phyloP scores from a whole-genome alignment of 2,329 filamentous ascomycete genomes.

The Talaromyces atroroseus region DNA sequence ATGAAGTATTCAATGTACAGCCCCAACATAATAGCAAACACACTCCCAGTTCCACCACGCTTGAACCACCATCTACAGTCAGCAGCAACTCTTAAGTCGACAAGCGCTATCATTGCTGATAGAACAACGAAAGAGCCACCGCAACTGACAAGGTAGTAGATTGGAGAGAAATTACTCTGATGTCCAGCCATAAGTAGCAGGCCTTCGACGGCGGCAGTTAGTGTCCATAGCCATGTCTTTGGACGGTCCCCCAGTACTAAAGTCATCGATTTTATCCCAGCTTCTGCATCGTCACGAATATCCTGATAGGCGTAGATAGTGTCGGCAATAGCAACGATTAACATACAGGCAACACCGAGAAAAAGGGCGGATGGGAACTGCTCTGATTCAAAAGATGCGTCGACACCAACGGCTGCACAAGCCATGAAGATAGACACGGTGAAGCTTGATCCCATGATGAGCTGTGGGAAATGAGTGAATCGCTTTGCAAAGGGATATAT shows the following conservation, averaged over 20 bases:
- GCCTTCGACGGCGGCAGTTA: neutral
- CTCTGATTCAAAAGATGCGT: neutral
- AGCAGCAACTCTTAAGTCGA: conserved; percentile 8
- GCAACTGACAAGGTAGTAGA: conserved; percentile 5
- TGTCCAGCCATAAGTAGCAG: neutral
- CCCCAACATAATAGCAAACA: neutral
- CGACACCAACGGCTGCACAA: neutral
- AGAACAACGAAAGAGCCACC: neutral
- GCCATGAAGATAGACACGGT: neutral
- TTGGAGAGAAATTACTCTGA: conserved; percentile 2
- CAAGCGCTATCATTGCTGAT: conserved; percentile 6
- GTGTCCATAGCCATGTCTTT: conserved; percentile 1
- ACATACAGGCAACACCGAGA: neutral
- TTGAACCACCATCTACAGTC: conserved; percentile 9
- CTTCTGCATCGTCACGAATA: neutral
- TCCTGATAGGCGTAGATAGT: conserved; percentile 8
- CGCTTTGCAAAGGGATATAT: conserved; percentile 2
- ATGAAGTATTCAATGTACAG: conserved; percentile 10
- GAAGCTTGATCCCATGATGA: neutral
- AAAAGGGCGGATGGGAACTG: neutral
- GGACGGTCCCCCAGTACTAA: neutral
- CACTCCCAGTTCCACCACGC: neutral
- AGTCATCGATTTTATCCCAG: neutral
- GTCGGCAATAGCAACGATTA: neutral
- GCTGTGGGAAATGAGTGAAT: neutral